These are phyloP conservation scores for Thuidium tamariscinum DNA, from an alignment of 225 moss, liverwort and hornwort species.

Conservation along the genomic window DNA sequence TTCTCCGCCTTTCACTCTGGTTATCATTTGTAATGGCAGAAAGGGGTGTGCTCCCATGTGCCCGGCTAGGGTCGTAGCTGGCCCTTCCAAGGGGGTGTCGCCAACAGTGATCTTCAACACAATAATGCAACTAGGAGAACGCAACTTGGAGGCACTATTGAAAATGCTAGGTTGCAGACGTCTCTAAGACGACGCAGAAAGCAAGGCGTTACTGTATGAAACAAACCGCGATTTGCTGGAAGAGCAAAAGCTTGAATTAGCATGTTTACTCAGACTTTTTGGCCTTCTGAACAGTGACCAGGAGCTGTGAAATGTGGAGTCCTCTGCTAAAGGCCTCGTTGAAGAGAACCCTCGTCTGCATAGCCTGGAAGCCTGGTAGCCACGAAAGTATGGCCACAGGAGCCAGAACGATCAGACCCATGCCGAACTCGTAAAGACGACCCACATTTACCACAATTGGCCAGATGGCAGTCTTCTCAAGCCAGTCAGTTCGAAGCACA, in stretches of 20 bases:
- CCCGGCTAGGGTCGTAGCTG: neutral
- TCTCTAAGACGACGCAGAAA: neutral
- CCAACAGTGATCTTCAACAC: neutral
- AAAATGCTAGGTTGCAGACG: neutral
- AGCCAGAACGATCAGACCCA: constrained; percentile 65
- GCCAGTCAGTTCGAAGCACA: constrained; percentile 43
- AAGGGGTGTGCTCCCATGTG: neutral
- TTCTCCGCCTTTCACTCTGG: neutral
- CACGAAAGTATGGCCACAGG: constrained; percentile 89
- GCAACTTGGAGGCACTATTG: neutral
- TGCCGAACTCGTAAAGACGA: constrained; percentile 76
- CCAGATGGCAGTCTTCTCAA: constrained; percentile 64
- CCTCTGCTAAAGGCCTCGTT: constrained; percentile 98
- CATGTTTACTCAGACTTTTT: constrained; percentile 24
- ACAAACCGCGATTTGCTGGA: neutral
- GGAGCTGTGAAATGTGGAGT: constrained; percentile 53
- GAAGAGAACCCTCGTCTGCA: constrained; percentile 97
- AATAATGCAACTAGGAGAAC: constrained; percentile 1
- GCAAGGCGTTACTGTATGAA: neutral
- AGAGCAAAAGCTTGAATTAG: neutral
- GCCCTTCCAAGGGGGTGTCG: neutral
- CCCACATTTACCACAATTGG: constrained; percentile 68
- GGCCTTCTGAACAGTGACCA: constrained; percentile 33
- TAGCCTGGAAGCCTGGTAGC: constrained; percentile 93
- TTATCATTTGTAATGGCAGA: neutral